Evolutionary conservation across 2,329 filamentous ascomycete species (phyloP).

Genomic region (Penicillium occitanis): DNA sequence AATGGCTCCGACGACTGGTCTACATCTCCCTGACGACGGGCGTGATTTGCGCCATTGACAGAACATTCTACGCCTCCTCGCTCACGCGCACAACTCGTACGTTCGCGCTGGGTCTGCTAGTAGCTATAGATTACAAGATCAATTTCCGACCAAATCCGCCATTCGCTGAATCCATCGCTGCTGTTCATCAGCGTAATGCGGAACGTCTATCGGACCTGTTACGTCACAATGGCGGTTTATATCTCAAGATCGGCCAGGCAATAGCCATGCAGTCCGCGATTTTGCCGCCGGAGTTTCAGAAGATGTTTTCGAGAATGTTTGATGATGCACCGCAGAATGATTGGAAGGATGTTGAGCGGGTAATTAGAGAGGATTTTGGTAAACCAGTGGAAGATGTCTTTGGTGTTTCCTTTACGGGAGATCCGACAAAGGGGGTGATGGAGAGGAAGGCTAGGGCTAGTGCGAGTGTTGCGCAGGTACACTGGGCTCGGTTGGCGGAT

Average conservation of each 20-base stretch:
- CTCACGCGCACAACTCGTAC: constrained; percentile 77
- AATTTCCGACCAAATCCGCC: constrained; percentile 84
- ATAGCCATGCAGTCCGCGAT: constrained; percentile 98
- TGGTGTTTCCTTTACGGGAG: constrained; percentile 75
- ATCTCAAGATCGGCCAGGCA: constrained; percentile 96
- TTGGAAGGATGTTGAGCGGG: constrained; percentile 80
- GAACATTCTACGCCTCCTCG: constrained; percentile 73
- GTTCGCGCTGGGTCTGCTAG: constrained; percentile 73
- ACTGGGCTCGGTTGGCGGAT: constrained; percentile 84
- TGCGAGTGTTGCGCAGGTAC: constrained; percentile 93
- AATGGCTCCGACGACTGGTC: constrained; percentile 74
- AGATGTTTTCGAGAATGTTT: constrained; percentile 96
- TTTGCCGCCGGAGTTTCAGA: constrained; percentile 88
- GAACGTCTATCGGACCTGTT: constrained; percentile 79
- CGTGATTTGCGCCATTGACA: constrained; percentile 67
- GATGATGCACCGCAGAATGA: constrained; percentile 93
- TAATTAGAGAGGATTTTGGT: constrained; percentile 85
- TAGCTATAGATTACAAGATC: constrained; percentile 92
- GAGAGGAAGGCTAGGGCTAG: constrained; percentile 70
- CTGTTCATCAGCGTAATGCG: constrained; percentile 80
- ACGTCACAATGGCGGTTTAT: constrained; percentile 83
- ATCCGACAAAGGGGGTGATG: constrained; percentile 64
- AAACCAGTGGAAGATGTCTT: constrained; percentile 86
- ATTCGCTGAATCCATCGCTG: constrained; percentile 69
- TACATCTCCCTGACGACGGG: constrained; percentile 62